These are phyloP conservation scores for Moringa oleifera DNA, from an alignment of 345 rosid species.

Conservation along the genomic window DNA sequence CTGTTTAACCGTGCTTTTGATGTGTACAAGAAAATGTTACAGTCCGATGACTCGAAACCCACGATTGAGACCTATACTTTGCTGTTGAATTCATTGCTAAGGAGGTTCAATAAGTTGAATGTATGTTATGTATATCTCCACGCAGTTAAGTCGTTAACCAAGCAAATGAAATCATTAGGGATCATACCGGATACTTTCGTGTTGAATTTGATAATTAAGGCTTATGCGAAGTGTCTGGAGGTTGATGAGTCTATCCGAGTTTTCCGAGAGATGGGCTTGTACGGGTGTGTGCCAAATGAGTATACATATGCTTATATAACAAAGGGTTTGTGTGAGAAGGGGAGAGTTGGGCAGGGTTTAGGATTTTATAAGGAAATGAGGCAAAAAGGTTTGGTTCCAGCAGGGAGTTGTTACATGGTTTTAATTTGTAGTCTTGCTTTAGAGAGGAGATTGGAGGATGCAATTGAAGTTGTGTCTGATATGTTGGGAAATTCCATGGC, in stretches of 20 bases:
- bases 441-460: slow-evolving; percentile 49
- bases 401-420: slow-evolving; percentile 61
- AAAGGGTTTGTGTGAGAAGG: slow-evolving; percentile 84
- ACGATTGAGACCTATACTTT: slow-evolving; percentile 71
- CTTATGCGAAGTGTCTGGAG: slow-evolving; percentile 62
- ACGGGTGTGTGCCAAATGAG: slow-evolving; percentile 72
- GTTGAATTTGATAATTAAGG: slow-evolving; percentile 88
- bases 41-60: slow-evolving; percentile 59
- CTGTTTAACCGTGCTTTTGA: slow-evolving; percentile 74
- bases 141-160: slow-evolving; percentile 61
- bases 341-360: slow-evolving; percentile 56
- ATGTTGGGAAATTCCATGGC: slow-evolving; percentile 63
- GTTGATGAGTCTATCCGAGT: slow-evolving; percentile 74
- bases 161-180: slow-evolving; percentile 85
- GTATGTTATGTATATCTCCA: slow-evolving; percentile 77
- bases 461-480: slow-evolving; percentile 42
- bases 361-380: slow-evolving; percentile 78
- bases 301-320: slow-evolving; percentile 63
- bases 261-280: slow-evolving; percentile 70
- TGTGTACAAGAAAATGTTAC: slow-evolving; percentile 71
- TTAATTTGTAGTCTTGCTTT: slow-evolving; percentile 77
- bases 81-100: slow-evolving; percentile 53
- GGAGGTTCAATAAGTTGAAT: slow-evolving; percentile 65
- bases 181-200: slow-evolving; percentile 76
- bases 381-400: slow-evolving; percentile 49